Evolutionary conservation across 1,284 basidiomycete species (phyloP), one percentile per base, ranked within the genome.

Genomic region (Ganoderma meredithae): DNA sequence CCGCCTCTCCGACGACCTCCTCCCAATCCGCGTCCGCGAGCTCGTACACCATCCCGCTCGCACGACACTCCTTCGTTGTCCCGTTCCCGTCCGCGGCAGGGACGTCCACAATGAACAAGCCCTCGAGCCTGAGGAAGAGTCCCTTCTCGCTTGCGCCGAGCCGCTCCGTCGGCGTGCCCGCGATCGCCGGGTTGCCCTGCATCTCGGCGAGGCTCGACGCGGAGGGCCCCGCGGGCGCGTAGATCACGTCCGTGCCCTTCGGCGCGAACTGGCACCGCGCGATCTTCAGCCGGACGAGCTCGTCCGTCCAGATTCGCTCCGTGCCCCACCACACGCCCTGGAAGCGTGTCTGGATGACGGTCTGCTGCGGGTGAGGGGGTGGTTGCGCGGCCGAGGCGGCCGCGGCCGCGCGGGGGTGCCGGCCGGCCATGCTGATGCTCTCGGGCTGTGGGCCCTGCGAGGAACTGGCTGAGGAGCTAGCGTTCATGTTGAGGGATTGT

Each of bases 271-370:
- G 86, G 43, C 82, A 80, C 40, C 93, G 85, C 0, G 88, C 84
- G 41, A 91, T 78, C 74, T 93, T 92, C 60, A 96, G 81, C n/a
- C 94, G 87, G 31, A 96, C 88, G 64, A 96, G 85, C 71, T 96
- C 95, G 68, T 93, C 92, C 9, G 86, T 82, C 95, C 95, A 96
- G 65, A 96, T 91, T n/a, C 93, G 86, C 77, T 96, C 95, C 0
- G 90, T 87, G 10, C 95, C 95, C 90, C 92, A 94, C 93, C 93
- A 96, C 15, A 96, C 76, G 0, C 95, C 95, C 77, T 96, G 93
- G 77, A 87, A 93, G 47, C 88, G 84, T 44, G 79, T 84, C 73
- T 91, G 89, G 0, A 78, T 80, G 33, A 84, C 74, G 3, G 74
- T 80, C 64, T 81, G 79, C 17, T 65, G 39, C 19, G 56, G 49